A percentile compares a stretch with the other conserved stretches of the same genome.
phyloP scores from a whole-genome alignment of 768 basidiomycete genomes.

The Xerocomus spinulosus region DNA sequence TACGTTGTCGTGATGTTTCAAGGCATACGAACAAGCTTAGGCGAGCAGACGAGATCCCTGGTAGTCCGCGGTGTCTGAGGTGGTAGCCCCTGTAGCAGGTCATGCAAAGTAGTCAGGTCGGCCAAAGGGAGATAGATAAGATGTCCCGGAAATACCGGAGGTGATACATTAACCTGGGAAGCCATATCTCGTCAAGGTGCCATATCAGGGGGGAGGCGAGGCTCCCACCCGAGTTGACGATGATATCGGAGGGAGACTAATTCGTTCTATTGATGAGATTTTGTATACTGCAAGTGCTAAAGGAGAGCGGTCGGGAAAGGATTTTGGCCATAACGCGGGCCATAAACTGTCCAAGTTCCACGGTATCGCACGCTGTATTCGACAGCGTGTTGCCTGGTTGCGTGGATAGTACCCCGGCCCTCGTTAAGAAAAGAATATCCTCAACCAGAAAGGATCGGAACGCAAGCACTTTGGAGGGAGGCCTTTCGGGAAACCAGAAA shows the following conservation, averaged over 20 bases:
- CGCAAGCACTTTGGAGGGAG: conserved; percentile 31
- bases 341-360: conserved; percentile 53
- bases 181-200: conserved; percentile 35
- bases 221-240: conserved; percentile 40
- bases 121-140: conserved; percentile 54
- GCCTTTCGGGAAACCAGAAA: conserved; percentile 54
- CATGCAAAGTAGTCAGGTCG: too few species aligned
- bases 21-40: too few species aligned
- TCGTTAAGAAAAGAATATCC: conserved; percentile 65
- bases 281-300: conserved; percentile 72
- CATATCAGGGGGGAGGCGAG: conserved; percentile 40
- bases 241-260: conserved; percentile 55
- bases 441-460: conserved; percentile 42
- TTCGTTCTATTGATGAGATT: conserved; percentile 56
- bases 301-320: conserved; percentile 75
- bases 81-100: conserved; percentile 32
- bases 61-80: conserved; percentile 35
- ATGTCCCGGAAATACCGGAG: conserved; percentile 46
- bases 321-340: conserved; percentile 39
- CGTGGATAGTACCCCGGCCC: too few species aligned
- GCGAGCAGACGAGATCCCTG: too few species aligned
- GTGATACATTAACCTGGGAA: conserved; percentile 15
- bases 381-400: too few species aligned
- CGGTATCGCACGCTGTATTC: too few species aligned
- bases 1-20: too few species aligned